Evolutionary conservation across 176 grass and related monocot genomes (phyloP).

Genomic region (Bolboschoenus planiculmis): DNA sequence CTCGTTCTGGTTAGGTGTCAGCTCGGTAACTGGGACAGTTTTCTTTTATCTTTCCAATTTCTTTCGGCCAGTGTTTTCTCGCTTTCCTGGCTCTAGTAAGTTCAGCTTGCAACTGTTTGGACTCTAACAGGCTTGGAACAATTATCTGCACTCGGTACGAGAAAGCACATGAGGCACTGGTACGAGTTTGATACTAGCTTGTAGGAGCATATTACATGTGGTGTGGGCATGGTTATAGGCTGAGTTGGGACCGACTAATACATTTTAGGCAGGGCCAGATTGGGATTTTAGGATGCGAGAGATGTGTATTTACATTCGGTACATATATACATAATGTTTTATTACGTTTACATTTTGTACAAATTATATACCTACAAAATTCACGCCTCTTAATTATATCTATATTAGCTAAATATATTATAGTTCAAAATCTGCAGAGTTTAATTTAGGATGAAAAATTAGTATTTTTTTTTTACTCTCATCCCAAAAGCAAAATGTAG

Average conservation of each 20-base stretch:
- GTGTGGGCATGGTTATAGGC: not conserved
- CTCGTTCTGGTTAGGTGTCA: too few relatives aligned
- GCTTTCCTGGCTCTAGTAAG: not conserved
- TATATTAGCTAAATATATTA: too few relatives aligned
- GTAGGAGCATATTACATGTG: not conserved
- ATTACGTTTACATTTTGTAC: too few relatives aligned
- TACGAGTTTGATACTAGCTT: not conserved
- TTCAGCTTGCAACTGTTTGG: not conserved
- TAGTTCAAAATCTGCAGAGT: too few relatives aligned
- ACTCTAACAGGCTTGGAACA: not conserved
- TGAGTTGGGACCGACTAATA: not conserved
- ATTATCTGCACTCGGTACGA: not conserved
- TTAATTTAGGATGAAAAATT: not conserved
- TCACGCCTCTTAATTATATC: too few relatives aligned
- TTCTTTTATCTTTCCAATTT: not conserved
- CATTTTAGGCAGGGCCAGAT: not conserved
- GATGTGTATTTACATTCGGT: not conserved
- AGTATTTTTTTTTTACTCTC: not conserved
- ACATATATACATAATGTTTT: too few relatives aligned
- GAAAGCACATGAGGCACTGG: not conserved
- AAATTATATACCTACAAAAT: too few relatives aligned
- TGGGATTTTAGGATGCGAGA: not conserved
- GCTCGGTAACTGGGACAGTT: too few relatives aligned
- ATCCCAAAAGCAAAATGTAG: not conserved
- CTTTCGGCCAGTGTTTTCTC: not conserved